Evolutionary conservation across 179 eudicot genomes (phyloP).

Genomic region (Vitellaria paradoxa): DNA sequence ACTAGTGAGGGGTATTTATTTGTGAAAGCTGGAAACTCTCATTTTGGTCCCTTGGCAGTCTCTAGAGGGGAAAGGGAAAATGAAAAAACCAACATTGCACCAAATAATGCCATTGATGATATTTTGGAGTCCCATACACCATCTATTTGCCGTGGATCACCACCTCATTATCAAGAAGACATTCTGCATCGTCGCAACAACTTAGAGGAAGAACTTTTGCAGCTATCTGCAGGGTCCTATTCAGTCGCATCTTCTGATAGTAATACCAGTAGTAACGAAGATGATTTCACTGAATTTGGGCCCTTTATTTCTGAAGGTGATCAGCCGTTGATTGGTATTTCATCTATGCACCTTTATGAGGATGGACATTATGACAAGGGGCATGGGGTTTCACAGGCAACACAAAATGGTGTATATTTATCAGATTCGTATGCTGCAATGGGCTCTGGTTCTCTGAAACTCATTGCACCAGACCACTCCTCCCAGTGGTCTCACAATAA

Average conservation of each 20-base stretch:
- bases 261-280: slow-evolving; percentile 66
- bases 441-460: slow-evolving; percentile 14
- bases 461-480: slow-evolving; percentile 20
- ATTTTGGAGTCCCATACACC: slow-evolving; percentile 33
- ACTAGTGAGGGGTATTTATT: slow-evolving; percentile 18
- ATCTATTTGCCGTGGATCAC: slow-evolving; percentile 52
- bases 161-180: slow-evolving; percentile 88
- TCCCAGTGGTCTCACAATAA: slow-evolving; percentile 6
- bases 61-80: slow-evolving; percentile 25
- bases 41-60: slow-evolving; percentile 21
- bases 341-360: slow-evolving; percentile 11
- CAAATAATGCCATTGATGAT: slow-evolving; percentile 34
- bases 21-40: slow-evolving; percentile 17
- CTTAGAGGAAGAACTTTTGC: slow-evolving; percentile 80
- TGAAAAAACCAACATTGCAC: slow-evolving; percentile 18
- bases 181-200: slow-evolving; percentile 76
- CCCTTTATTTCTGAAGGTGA: slow-evolving; percentile 32
- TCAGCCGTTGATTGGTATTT: slow-evolving; percentile 19
- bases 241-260: slow-evolving; percentile 86
- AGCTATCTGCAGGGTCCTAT: slow-evolving; percentile 70
- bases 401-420: slow-evolving; percentile 26
- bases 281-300: slow-evolving; percentile 34
- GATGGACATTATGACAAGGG: slow-evolving; percentile 20
- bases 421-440: slow-evolving; percentile 28
- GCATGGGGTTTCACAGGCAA: slow-evolving; percentile 14